These are phyloP conservation scores for Podospora pseudoanserina DNA, from an alignment of 495 filamentous ascomycete genomes.

Conservation along the genomic window DNA sequence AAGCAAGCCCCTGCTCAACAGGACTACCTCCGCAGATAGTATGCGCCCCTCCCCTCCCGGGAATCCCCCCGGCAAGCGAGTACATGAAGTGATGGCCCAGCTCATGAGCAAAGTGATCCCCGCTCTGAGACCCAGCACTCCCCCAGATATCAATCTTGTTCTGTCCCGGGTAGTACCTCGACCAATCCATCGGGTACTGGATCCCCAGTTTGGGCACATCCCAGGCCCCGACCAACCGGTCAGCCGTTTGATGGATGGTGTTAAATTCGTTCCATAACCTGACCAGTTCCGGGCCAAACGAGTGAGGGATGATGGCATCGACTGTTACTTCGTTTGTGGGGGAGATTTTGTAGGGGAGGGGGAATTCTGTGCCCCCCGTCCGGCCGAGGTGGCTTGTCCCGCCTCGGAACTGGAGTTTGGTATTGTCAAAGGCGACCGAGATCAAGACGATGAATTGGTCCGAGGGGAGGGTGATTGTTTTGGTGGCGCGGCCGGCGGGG, in stretches of 20 bases:
- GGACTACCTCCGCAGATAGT: not conserved
- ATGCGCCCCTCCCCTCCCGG: not conserved
- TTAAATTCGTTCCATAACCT: constrained; percentile 4
- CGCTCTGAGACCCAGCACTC: not conserved
- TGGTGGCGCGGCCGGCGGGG: constrained; percentile 1
- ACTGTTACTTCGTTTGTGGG: not conserved
- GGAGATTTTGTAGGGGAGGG: constrained; percentile 2
- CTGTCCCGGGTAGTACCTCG: not conserved
- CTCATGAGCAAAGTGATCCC: constrained; percentile 9
- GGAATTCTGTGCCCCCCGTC: not conserved
- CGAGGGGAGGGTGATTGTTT: not conserved
- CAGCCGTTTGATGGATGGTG: not conserved
- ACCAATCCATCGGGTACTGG: not conserved
- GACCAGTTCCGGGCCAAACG: not conserved
- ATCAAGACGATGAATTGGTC: not conserved
- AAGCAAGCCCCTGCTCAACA: not conserved
- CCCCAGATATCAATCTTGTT: constrained; percentile 3
- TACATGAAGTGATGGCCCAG: constrained; percentile 5
- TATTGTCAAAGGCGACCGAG: not conserved
- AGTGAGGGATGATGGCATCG: not conserved
- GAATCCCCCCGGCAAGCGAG: not conserved
- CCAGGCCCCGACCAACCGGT: not conserved
- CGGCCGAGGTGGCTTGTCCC: not conserved
- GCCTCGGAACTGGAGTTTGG: not conserved
- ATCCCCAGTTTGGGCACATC: constrained; percentile 1